Evolutionary conservation across 192 early-diverging fungal genomes (phyloP), one percentile per base, ranked within the genome.

Genomic region (Coemansia sp.): DNA sequence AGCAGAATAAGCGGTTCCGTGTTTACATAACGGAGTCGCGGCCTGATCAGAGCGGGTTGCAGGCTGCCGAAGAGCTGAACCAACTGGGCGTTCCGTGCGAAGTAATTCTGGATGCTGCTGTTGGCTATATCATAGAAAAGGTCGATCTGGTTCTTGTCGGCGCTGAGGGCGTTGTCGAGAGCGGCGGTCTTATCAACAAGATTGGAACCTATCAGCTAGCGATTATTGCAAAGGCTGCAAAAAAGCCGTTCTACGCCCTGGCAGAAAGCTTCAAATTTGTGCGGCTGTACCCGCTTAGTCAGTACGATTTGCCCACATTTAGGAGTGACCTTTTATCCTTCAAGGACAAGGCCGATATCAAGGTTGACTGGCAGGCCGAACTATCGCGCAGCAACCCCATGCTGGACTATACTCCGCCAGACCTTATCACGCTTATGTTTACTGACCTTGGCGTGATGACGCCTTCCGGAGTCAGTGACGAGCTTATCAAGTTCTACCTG

Each of bases 191-290:
- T 38, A 93, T 99, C 75, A 99, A 99, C 77, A 89, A 93, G 69
- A 94, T 98, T 72, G 96, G 96, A 31, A 94, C 96, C 5, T 97
- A 96, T 71, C 95, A 96, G 75, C 86, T 98, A 61, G 94, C 96
- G 0, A 84, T 99, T 12, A 92, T 97, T 31, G 97, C 97, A 0
- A 94, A 93, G 70, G 93, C 94, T n/a, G 88, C 91, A 10, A 91
- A 89, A 56, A 96, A 94, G 76, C 97, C 97, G 14, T 87, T 98
- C 33, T 99, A 97, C 68, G 91, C 89, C 16, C 91, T 97, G 11
- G 90, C 95, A 2, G 97, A 99, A 80, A 94, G 90, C 71, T 96
- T 95, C 82, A 99, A 99, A 82, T 98, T 99, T 84, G 94, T 96
- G 32, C 90, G 90, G 62, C 69, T 96, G 38, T 99, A 93, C 67